Percentiles rank a stretch among this genome's conserved stretches.
Conservation (phyloP, 352 stramenopile genomes). For the Phytophthora crassamura region DNA sequence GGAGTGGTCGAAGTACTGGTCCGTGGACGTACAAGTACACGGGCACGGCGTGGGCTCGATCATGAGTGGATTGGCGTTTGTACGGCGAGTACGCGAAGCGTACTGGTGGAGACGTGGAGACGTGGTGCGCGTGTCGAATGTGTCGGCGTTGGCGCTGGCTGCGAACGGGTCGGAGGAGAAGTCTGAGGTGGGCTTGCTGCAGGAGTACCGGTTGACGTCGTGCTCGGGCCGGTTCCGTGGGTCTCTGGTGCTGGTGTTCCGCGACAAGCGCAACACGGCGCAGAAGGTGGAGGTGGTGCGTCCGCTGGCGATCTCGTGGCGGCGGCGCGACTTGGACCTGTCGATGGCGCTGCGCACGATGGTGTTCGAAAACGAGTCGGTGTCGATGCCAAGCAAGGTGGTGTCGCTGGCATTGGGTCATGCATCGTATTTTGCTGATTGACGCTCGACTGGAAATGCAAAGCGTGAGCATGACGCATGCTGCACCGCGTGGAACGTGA, state of each 20-base stretch:
- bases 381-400: constrained; percentile 1
- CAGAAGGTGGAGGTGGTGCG: constrained; percentile 18
- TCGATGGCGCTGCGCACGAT: too few species aligned
- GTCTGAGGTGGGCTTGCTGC: constrained; percentile 7
- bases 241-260: constrained; percentile 22
- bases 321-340: too few species aligned
- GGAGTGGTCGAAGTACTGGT: too few species aligned
- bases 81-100: constrained; percentile 1
- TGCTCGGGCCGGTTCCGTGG: constrained; percentile 7
- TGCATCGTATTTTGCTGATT: neutral
- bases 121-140: constrained; percentile 10
- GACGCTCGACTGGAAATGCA: neutral
- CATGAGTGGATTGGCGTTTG: neutral
- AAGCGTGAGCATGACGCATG: neutral
- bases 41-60: neutral
- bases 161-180: constrained; percentile 5
- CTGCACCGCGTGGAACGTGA: too few species aligned
- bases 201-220: constrained; percentile 1
- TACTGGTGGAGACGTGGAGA: constrained; percentile 6
- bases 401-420: neutral
- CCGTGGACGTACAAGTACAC: constrained; percentile 5
- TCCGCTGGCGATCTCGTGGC: constrained; percentile 9
- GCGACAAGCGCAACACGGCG: too few species aligned
- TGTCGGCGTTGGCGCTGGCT: constrained; percentile 6
- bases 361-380: too few species aligned